These are phyloP conservation scores for Xylariaceae sp. DNA, from an alignment of 2,329 filamentous ascomycete species.

Conservation along the genomic window DNA sequence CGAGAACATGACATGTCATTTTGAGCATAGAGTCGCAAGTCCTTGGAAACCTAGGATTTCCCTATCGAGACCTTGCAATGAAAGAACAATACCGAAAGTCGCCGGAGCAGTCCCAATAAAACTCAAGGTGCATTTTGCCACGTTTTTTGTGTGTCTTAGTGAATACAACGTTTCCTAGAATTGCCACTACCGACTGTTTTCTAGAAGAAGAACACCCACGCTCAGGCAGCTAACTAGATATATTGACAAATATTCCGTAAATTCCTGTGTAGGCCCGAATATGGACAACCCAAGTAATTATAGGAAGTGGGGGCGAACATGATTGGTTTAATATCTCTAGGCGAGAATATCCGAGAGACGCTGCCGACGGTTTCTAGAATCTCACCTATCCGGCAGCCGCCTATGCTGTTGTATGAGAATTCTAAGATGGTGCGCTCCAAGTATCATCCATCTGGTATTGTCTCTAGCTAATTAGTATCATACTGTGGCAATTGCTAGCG, in stretches of 20 bases:
- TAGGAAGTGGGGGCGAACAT: conserved; percentile 26
- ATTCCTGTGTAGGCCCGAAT: conserved; percentile 43
- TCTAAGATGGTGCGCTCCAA: conserved; percentile 28
- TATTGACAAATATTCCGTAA: too few species aligned
- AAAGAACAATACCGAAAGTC: background rate
- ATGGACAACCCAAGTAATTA: conserved; percentile 28
- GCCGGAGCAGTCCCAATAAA: too few species aligned
- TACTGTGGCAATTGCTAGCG: conserved; percentile 25
- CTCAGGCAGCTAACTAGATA: too few species aligned
- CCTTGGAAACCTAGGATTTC: too few species aligned
- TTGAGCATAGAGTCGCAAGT: too few species aligned
- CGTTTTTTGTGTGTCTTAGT: background rate
- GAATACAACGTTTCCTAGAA: conserved; percentile 24
- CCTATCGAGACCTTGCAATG: background rate
- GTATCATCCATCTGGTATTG: background rate
- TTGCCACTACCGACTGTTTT: conserved; percentile 16
- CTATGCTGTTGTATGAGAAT: background rate
- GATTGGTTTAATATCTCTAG: conserved; percentile 36
- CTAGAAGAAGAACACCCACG: too few species aligned
- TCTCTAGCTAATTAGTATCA: conserved; percentile 12
- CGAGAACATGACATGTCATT: too few species aligned
- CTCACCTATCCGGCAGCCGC: conserved; percentile 8
- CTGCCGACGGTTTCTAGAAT: conserved; percentile 39
- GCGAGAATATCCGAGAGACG: conserved; percentile 31
- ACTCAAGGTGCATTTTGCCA: conserved; percentile 14